Base-by-base conservation (phyloP, 1,139 yeast genomes). In the Komagataea norvegica region DNA sequence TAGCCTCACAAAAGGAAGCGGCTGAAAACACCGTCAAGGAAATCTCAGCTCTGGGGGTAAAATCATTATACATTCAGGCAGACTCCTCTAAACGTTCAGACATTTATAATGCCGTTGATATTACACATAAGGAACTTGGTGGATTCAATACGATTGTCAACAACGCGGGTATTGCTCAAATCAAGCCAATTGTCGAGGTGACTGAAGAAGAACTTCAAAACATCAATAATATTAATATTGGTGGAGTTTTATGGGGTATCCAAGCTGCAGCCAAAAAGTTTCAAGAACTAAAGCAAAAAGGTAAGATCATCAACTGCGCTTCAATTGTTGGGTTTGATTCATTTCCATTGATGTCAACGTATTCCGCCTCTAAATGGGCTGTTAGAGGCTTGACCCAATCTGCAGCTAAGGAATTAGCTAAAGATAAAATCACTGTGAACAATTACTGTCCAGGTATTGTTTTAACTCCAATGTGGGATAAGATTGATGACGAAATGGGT, bases 231-330 rank as follows among this genome's bases (percentile, higher is more conserved):
- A 48, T 59, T 30, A 60, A 61, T 35, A 44, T 58, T 24, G 55
- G 54, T 35, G 63, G 64, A 37, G 57, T 53, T 7, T 35, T 59
- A 15, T 55, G 45, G 40, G 60, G 62, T 27, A 59, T 56, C 15
- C 62, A 60, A 44, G 64, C 63, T 11, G 63, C 64, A 8, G 55
- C 61, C 5, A 37, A 38, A 6, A 52, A 52, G 30, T 55, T 59
- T 34, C 47, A 48, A 18, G 47, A 54, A 30, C 33, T 52, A 28
- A 40, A 42, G 3, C 47, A 45, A 13, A 45, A 50, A 9, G 62
- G 62, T 31, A 57, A 54, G 37, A 59, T 59, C 34, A 57, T 59
- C 42, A 52, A 51, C 36, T 59, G 60, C 11, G 41, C 48, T 31
- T 58, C 62, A 3, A 53, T 55, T 35, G 58, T 49, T 8, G 55